These are phyloP conservation scores for Silene coronaria DNA, from an alignment of 179 eudicot genomes.

Conservation along the genomic window DNA sequence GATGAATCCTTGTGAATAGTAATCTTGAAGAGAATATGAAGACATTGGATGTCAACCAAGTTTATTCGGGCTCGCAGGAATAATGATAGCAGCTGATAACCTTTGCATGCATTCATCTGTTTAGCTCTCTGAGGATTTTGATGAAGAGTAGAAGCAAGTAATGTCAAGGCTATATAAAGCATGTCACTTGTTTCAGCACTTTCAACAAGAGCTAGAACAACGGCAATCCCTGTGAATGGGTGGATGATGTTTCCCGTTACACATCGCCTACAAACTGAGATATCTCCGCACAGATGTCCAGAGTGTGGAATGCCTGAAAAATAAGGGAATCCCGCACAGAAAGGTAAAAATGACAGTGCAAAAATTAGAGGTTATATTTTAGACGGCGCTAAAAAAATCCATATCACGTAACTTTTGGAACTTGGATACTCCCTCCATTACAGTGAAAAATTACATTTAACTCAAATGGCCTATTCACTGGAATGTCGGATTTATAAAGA, in stretches of 20 bases:
- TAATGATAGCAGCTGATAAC: slow-evolving; percentile 70
- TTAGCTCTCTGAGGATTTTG: slow-evolving; percentile 64
- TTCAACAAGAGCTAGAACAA: slow-evolving; percentile 78
- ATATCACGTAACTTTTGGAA: too few relatives aligned
- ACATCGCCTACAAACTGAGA: slow-evolving; percentile 67
- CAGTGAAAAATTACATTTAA: too few relatives aligned
- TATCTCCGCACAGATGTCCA: slow-evolving; percentile 80
- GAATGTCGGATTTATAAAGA: not conserved
- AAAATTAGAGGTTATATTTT: not conserved
- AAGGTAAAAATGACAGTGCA: not conserved
- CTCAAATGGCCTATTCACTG: too few relatives aligned
- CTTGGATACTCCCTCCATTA: too few relatives aligned
- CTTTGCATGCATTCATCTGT: slow-evolving; percentile 75
- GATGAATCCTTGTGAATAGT: slow-evolving; percentile 74
- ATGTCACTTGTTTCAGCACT: slow-evolving; percentile 81
- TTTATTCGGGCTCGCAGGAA: slow-evolving; percentile 61
- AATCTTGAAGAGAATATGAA: slow-evolving; percentile 75
- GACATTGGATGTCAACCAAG: slow-evolving; percentile 71
- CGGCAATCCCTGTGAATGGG: slow-evolving; percentile 71
- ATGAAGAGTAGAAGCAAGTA: slow-evolving; percentile 75
- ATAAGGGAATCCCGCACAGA: not conserved
- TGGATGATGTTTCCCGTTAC: slow-evolving; percentile 77
- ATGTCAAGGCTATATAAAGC: slow-evolving; percentile 69
- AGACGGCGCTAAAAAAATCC: not conserved
- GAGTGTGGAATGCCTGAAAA: slow-evolving; percentile 69